A percentile compares a stretch with the other conserved stretches of the same genome.
Conservation (phyloP, 2,329 filamentous ascomycete genomes). For the Aureobasidium sp. region DNA sequence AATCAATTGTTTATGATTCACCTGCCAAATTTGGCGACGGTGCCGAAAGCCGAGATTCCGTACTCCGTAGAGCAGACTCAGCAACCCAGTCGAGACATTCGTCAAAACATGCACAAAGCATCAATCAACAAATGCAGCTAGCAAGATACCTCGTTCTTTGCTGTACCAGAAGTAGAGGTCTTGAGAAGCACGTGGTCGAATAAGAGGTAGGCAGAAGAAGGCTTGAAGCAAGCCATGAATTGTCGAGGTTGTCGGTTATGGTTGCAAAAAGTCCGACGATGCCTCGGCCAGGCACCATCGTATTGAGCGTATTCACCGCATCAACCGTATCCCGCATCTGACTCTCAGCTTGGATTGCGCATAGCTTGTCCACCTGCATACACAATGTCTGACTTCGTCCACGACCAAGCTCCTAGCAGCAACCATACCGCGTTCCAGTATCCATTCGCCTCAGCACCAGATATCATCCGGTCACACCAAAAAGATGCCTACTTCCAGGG, state of each 20-base stretch:
- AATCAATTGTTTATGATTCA: not conserved
- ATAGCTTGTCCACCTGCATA: not conserved
- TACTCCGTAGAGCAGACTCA: not conserved
- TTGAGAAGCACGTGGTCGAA: too few species aligned
- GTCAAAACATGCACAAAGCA: not conserved
- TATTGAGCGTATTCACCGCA: not conserved
- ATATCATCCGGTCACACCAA: conserved; percentile 90
- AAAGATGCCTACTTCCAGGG: conserved; percentile 92
- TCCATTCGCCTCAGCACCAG: conserved; percentile 82
- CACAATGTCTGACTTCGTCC: conserved; percentile 25
- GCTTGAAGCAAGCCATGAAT: not conserved
- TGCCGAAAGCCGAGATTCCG: not conserved
- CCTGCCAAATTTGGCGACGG: not conserved
- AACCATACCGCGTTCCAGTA: conserved; percentile 31
- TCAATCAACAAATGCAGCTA: too few species aligned
- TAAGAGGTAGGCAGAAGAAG: too few species aligned
- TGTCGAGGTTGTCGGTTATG: not conserved
- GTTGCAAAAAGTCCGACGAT: not conserved
- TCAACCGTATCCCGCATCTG: not conserved
- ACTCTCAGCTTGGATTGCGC: not conserved
- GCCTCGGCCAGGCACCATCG: not conserved
- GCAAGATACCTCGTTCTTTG: too few species aligned
- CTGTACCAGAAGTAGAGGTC: not conserved
- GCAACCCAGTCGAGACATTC: not conserved
- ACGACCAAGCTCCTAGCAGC: conserved; percentile 15